Percentiles rank a stretch among this genome's conserved stretches.
Conservation (phyloP, 1,139 yeast genomes). For the Ashbya aceris region DNA sequence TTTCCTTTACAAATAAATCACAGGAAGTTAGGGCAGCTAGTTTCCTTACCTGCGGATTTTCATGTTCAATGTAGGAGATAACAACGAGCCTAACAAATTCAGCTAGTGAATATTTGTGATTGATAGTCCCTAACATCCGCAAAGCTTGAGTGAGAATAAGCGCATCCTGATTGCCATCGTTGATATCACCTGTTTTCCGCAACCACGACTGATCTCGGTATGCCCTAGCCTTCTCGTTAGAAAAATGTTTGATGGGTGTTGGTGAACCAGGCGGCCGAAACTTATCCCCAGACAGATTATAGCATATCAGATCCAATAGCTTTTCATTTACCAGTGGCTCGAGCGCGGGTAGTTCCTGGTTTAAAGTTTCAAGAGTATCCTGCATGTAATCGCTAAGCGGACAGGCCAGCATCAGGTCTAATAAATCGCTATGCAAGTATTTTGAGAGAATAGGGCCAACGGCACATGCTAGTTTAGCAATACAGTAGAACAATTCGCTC, state of each 20-base stretch:
- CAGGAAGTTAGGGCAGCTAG: constrained; percentile 82
- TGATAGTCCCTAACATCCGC: constrained; percentile 62
- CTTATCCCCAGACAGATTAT: constrained; percentile 71
- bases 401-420: constrained; percentile 73
- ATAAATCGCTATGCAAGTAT: constrained; percentile 71
- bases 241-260: constrained; percentile 46
- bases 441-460: constrained; percentile 94
- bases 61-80: constrained; percentile 71
- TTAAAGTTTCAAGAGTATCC: constrained; percentile 59
- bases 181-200: constrained; percentile 39
- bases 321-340: constrained; percentile 65
- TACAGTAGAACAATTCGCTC: constrained; percentile 81
- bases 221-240: constrained; percentile 58
- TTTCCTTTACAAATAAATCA: constrained; percentile 67
- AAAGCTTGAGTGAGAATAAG: constrained; percentile 31
- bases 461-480: constrained; percentile 77
- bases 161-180: constrained; percentile 28
- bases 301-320: constrained; percentile 61
- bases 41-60: constrained; percentile 67
- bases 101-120: constrained; percentile 66
- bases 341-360: constrained; percentile 69
- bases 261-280: constrained; percentile 90
- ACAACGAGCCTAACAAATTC: constrained; percentile 85
- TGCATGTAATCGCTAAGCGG: constrained; percentile 76
- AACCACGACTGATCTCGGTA: constrained; percentile 67